Percentiles rank a stretch among this genome's conserved stretches.
Conservation (phyloP, 2,329 filamentous ascomycete species). For the Colletotrichum liaoningense region DNA sequence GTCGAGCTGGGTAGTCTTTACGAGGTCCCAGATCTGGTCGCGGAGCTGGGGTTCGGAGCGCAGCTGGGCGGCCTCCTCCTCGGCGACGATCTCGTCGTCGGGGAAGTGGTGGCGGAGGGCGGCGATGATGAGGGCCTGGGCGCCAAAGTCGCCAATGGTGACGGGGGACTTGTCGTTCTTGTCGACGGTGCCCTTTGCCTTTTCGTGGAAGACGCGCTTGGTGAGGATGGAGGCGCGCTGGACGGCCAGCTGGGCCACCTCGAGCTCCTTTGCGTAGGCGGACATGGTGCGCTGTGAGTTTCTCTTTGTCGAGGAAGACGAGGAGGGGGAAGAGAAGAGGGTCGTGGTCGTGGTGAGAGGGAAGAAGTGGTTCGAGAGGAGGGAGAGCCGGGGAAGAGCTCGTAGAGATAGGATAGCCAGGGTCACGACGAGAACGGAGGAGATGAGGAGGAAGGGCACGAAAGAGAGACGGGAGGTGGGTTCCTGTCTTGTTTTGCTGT, state of each 20-base stretch:
- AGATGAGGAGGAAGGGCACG: slow-evolving; percentile 26
- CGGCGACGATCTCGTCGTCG: slow-evolving; percentile 88
- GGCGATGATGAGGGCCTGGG: slow-evolving; percentile 94
- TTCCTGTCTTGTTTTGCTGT: slow-evolving; percentile 20
- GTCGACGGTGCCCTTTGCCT: slow-evolving; percentile 91
- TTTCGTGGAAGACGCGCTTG: slow-evolving; percentile 74
- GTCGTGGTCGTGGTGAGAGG: slow-evolving; percentile 18
- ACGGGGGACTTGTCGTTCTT: slow-evolving; percentile 98
- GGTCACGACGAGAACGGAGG: slow-evolving; percentile 32
- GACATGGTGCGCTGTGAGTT: slow-evolving; percentile 45
- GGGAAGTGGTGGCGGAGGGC: slow-evolving; percentile 93
- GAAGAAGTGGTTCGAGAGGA: slow-evolving; percentile 36
- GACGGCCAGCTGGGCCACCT: slow-evolving; percentile 87
- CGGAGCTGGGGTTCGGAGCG: slow-evolving; percentile 77
- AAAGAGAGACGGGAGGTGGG: neutral
- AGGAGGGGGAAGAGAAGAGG: slow-evolving; percentile 37
- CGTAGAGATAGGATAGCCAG: slow-evolving; percentile 36
- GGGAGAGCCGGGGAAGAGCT: slow-evolving; percentile 39
- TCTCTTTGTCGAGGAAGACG: slow-evolving; percentile 22
- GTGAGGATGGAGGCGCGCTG: slow-evolving; percentile 75
- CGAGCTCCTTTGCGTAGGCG: slow-evolving; percentile 80
- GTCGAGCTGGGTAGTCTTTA: slow-evolving; percentile 76
- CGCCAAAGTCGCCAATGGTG: slow-evolving; percentile 97
- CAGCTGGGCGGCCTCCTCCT: slow-evolving; percentile 90
- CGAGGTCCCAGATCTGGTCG: slow-evolving; percentile 82